Evolutionary conservation across 1,284 basidiomycete genomes (phyloP), one percentile per base, ranked within the genome.

Genomic region (Megacollybia platyphylla): DNA sequence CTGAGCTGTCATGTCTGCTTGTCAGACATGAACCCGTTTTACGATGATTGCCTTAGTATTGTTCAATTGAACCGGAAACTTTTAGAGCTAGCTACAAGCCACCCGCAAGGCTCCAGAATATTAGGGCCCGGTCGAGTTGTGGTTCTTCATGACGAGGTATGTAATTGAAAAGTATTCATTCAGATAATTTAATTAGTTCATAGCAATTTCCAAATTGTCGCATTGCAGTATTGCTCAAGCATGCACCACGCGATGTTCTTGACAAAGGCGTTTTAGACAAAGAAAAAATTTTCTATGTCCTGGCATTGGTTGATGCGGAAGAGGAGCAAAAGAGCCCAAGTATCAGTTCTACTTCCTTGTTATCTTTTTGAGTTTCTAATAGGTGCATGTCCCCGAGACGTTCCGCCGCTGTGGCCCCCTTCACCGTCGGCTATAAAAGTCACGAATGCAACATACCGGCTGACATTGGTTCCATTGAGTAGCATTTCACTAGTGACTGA

Each of bases 401-500:
- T 89, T 9, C 68, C 84, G 2, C 91, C 92, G 2, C 61, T 60
- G 31, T 93, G 87, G 88, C 86, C 86, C 8, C 73, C 80, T 2
- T 54, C 54, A 1, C 66, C 81, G 2, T 50, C 59, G 42, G 58
- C 64, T 9, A 54, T 86, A 15, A 50, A 62, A 0, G 64, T 73
- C 0, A 61, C 72, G 1, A 63, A 76, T 18, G 69, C 73, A 1
- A 72, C 71, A 0, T 96, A 91, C 54, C 81, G 96, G 45, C 56
- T 90, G 3, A 63, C 65, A 1, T 62, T 70, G 3, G 73, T 97
- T 6, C 73, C 85, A 1, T 55, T 87, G 35, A 73, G 71, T n/a
- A 88, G 83, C 49, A 79, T 99, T 41, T 67, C 74, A 6, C 64
- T 94, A 43, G 76, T 97, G 3, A 86, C 88, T 4, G 73, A 72